Percentiles rank a stretch among this genome's conserved stretches.
phyloP scores from a whole-genome alignment of 2,329 filamentous ascomycete genomes.

The Neonectria hederae region DNA sequence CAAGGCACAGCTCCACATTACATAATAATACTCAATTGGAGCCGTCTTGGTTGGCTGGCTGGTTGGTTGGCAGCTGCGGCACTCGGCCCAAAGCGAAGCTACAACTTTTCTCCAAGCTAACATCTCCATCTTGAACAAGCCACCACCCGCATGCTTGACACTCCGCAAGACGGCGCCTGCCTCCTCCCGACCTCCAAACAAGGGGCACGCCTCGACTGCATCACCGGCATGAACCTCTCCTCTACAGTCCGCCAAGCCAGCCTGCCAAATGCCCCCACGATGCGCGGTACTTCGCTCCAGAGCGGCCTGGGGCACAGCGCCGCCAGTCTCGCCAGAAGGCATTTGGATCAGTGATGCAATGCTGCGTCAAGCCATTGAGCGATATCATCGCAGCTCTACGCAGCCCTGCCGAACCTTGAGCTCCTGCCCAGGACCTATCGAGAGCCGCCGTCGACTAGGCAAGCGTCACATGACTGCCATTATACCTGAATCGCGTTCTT shows the following conservation, averaged over 20 bases:
- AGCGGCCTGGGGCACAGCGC: conserved; percentile 30
- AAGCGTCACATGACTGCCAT: conserved; percentile 64
- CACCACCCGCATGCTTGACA: background rate
- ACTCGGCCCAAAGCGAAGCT: background rate
- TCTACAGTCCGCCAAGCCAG: conserved; percentile 6
- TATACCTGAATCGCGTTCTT: conserved; percentile 50
- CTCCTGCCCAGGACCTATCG: conserved; percentile 63
- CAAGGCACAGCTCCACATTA: background rate
- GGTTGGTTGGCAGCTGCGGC: background rate
- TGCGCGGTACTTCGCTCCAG: conserved; percentile 41
- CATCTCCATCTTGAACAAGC: background rate
- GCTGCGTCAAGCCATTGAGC: conserved; percentile 47
- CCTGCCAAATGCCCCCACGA: conserved; percentile 45
- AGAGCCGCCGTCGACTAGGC: conserved; percentile 62
- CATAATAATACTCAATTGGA: conserved; percentile 1
- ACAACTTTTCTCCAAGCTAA: background rate
- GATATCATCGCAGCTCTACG: conserved; percentile 37
- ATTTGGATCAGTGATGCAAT: conserved; percentile 47
- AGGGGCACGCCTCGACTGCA: conserved; percentile 4
- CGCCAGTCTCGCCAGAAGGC: conserved; percentile 33
- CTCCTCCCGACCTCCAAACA: background rate
- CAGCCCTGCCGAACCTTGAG: conserved; percentile 45
- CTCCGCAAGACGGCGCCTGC: background rate
- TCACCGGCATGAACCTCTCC: conserved; percentile 22
- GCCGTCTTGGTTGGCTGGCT: background rate